Base-by-base conservation (phyloP, 2,329 filamentous ascomycete species). In the Nemania sp. region DNA sequence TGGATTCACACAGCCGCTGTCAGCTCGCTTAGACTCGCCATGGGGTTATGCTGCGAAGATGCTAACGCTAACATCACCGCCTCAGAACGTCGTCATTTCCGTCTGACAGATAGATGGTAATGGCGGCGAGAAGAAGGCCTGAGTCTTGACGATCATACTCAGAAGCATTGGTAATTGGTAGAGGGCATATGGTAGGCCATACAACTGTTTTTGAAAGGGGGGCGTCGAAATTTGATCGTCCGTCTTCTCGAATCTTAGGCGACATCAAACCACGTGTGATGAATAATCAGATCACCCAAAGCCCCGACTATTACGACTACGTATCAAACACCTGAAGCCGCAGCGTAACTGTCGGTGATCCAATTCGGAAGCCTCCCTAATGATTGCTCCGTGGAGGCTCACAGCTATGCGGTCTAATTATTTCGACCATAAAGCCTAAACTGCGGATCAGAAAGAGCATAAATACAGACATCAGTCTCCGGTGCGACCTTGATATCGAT, bases 291-390 rank as follows among this genome's bases (percentile, higher is more conserved):
- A 29, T 29, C 25, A 4, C 25, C n/a, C n/a, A n/a, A 29, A 29
- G 25, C 25, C 25, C 4, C 25, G 7, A 7, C 3, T 21, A 40
- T 42, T 35, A 7, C 15, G 7, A n/a, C 46, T 40, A 17, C 9
- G 29, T 42, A 45, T 20, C 37, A 7, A 5, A 6, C 11, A 42
- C 32, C 17, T 54, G 34, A 21, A 11, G n/a, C 17, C 29, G 49
- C 34, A 47, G 32, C 29, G 21, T 18, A 17, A 11, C 42, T 45
- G 20, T 63, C 60, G 60, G 60, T 60, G 48, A 63, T 60, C 53
- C 35, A 53, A 53, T 63, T 50, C 2, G 57, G 57, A 63, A 53
- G 29, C 20, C 1, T 35, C n/a, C 32, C 15, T 12, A 39, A 11
- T 11, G 9, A 54, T 13, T 49, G n/a, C 17, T 25, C 42, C 60